Base-by-base conservation (phyloP, 2,329 filamentous ascomycete species). In the Sordariomycetes sp. region DNA sequence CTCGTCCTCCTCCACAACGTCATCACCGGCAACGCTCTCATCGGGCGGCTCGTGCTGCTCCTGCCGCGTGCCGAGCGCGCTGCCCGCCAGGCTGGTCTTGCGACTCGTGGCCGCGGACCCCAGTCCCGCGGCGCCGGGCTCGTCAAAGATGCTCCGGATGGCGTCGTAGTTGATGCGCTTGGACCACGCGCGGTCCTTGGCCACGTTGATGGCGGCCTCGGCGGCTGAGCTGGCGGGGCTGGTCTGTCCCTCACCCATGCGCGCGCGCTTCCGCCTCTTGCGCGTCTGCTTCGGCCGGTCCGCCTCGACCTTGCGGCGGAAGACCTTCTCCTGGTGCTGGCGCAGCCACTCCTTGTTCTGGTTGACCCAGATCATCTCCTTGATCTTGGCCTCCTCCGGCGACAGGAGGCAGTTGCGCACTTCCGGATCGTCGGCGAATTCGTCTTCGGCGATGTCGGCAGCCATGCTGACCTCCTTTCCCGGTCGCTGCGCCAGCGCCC, bases 271-370 rank as follows among this genome's bases (percentile, higher is more conserved):
- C 39, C 65, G 62, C 18, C 70, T 64, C 34, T 70, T 70, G 17
- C 75, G 66, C n/a, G 61, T 69, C 36, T 67, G 70, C 59, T 70
- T 83, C 36, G 65, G 71, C 43, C 56, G 64, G 47, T 59, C 70
- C 8, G 68, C 69, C 39, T 72, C 73, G 41, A 75, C 63, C 55
- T 87, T 85, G 39, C 79, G 74, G 25, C 82, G 75, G 37, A 93
- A 81, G 6, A 82, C 70, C 56, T 92, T 94, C 39, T 84, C 78
- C 50, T 95, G 87, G 51, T 93, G 82, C 32, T 79, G 74, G 8
- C 90, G 83, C 25, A 98, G 68, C 74, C 88, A 98, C 45, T 93
- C 86, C 53, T 92, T 87, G 57, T 98, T 96, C 52, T 88, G 80
- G 39, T 90, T 88, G 28, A 94, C 79, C 92, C 92, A 98, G 34